Evolutionary conservation across 1,284 basidiomycete genomes (phyloP), one percentile per base, ranked within the genome.

Genomic region (Leccinum cinnamomeum): DNA sequence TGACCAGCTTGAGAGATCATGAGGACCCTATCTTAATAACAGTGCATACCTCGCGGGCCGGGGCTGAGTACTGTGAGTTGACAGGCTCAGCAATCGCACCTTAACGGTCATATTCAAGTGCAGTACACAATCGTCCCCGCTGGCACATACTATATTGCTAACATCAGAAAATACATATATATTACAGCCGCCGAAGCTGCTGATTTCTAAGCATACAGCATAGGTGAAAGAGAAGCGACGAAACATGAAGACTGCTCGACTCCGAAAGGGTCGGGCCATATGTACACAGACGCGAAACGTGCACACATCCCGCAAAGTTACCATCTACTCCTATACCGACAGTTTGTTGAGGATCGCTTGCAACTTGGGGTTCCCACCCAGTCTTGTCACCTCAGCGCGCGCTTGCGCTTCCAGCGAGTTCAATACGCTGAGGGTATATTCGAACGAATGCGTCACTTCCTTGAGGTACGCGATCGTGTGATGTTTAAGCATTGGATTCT

Each of bases 401-500:
- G 83, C 79, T 68, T 88, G 84, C 14, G 62, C 66, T 64, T 87
- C 83, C 7, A 92, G 62, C 44, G 78, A 78, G 14, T 68, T 65
- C 57, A 92, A 72, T 1, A 91, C 89, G 0, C 72, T 68, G 6
- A 83, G 76, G 0, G 89, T 91, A 71, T 92, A 93, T 5, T 82
- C 84, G 70, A 93, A 92, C 2, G 89, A 90, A 57, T 82, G 78
- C 0, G 91, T 92, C 41, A 81, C 78, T 18, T 84, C 77, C 37
- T 78, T 78, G 72, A 97, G 85, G 72, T 95, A 95, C 5, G 84
- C 78, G 58, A 97, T 92, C 1, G 87, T 84, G 70, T 94, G 89
- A 1, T 77, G 77, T 73, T 97, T 97, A 57, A 94, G 81, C 0
- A 89, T 89, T 0, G 87, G 84, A 0, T 89, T 90, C 0, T 84